Conservation (phyloP, 1,284 basidiomycete genomes). For the Irpex rosettiformis region DNA sequence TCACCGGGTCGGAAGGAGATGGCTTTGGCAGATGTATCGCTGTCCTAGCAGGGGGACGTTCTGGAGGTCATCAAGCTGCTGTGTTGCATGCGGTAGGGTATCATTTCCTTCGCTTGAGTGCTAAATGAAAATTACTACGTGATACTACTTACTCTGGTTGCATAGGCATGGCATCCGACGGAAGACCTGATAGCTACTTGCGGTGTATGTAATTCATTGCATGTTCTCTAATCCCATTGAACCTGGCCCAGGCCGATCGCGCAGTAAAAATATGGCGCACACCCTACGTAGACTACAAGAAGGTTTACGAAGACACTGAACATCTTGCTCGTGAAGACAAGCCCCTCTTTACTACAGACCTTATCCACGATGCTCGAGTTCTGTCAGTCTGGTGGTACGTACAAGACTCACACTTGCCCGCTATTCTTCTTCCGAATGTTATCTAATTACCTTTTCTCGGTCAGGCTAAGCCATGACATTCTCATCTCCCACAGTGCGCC, state of each 20-base stretch:
- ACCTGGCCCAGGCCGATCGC: conserved; percentile 54
- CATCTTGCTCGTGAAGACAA: conserved; percentile 62
- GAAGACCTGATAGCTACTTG: conserved; percentile 68
- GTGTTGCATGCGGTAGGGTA: conserved; percentile 58
- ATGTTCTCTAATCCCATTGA: neutral
- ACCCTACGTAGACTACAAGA: conserved; percentile 29
- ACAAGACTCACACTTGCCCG: neutral
- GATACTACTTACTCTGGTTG: neutral
- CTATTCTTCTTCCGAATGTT: neutral
- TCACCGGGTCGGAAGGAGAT: conserved; percentile 52
- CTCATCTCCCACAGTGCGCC: conserved; percentile 60
- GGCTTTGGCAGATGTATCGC: conserved; percentile 61
- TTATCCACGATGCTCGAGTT: conserved; percentile 63
- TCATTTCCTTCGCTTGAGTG: neutral
- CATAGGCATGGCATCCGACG: conserved; percentile 61
- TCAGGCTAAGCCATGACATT: conserved; percentile 58
- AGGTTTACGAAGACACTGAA: conserved; percentile 24
- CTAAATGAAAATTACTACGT: neutral
- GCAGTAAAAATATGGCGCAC: conserved; percentile 69
- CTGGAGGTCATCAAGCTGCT: conserved; percentile 67
- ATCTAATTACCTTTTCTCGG: neutral
- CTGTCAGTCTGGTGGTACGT: conserved; percentile 55
- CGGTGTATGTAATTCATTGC: conserved; percentile 41
- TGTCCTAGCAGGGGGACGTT: conserved; percentile 61
- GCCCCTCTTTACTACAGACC: conserved; percentile 63